Evolutionary conservation across 2,329 filamentous ascomycete genomes (phyloP), one percentile per base, ranked within the genome.

Genomic region (Sporothrix euskadiensis): DNA sequence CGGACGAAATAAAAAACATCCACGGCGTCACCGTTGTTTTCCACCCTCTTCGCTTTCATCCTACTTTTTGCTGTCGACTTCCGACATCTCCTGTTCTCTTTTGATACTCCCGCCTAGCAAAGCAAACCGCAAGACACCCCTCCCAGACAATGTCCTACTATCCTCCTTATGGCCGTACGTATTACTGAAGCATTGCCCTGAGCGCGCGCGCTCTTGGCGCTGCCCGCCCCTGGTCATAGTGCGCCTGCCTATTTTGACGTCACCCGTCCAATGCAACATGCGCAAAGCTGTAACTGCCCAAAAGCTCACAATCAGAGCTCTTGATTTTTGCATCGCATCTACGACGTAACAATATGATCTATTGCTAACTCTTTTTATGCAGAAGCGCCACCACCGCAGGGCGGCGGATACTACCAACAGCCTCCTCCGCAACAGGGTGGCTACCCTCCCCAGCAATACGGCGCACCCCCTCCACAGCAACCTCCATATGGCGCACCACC

Each of bases 131-230:
- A 30, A 56, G 16, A 19, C 70, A 39, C 10, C 6, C 22, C 4
- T 44, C 22, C 57, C 41, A 81, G 32, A 69, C 32, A 82, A 82
- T 82, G 81, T 82, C 81, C 65, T 82, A 82, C 73, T 81, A 82
- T 49, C 79, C 79, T 26, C 79, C 81, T 39, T 82, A 82, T 74
- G 79, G 80, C 73, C 81, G 81, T 82, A 76, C 78, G 81, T 80
- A 14, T 8, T 16, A 14, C 16, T 56, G 16, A 3, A 5, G 22
- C 9, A 44, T 69, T 41, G 49, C 14, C 26, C 6, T 69, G 41
- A 30, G 19, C 41, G 41, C 16, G 22, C 16, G 22, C 32, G 9
- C 47, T 54, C 19, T 22, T 19, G 16, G 32, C 9, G 14, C 47
- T 69, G 66, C 22, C 26, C 32, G 22, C 59, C 32, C 19, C 47